phyloP scores from a whole-genome alignment of 495 filamentous ascomycete species.

The Pyronema domesticum region DNA sequence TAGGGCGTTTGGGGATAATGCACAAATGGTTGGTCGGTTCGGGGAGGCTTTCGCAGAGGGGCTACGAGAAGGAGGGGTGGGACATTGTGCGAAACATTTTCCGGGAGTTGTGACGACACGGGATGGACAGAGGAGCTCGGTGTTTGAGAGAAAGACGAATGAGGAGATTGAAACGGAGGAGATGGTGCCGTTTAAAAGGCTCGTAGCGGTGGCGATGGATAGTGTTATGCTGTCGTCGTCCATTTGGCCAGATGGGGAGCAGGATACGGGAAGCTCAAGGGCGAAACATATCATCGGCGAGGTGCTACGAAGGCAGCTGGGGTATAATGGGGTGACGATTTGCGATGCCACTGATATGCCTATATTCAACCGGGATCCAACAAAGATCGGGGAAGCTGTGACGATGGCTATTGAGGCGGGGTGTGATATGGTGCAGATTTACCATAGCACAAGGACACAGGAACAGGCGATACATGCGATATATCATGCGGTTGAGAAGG shows the following conservation, averaged over 20 bases:
- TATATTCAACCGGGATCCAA: slow-evolving; percentile 9
- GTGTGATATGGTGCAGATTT: slow-evolving; percentile 24
- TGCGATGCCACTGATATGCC: slow-evolving; percentile 25
- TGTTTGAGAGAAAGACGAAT: slow-evolving; percentile 15
- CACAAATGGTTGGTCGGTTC: slow-evolving; percentile 21
- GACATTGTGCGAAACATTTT: slow-evolving; percentile 26
- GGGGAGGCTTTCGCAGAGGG: slow-evolving; percentile 25
- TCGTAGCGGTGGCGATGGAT: slow-evolving; percentile 23
- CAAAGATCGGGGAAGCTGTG: slow-evolving; percentile 21
- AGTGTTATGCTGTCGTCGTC: slow-evolving; percentile 25
- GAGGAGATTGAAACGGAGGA: slow-evolving; percentile 22
- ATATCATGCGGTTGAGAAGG: slow-evolving; percentile 18
- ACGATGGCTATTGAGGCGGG: slow-evolving; percentile 21
- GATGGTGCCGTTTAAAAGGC: slow-evolving; percentile 24
- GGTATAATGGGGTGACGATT: slow-evolving; percentile 24
- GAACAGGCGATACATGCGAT: slow-evolving; percentile 20
- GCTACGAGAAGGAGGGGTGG: slow-evolving; percentile 23
- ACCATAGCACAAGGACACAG: slow-evolving; percentile 14
- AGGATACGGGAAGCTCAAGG: slow-evolving; percentile 8
- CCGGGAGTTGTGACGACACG: slow-evolving; percentile 15
- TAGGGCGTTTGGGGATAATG: slow-evolving; percentile 25
- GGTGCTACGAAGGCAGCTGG: slow-evolving; percentile 24
- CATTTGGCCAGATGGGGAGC: slow-evolving; percentile 17
- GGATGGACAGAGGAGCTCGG: slow-evolving; percentile 15
- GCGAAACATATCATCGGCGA: slow-evolving; percentile 24